Evolutionary conservation across 2,329 filamentous ascomycete species (phyloP), one percentile per base, ranked within the genome.

Genomic region (Colletotrichum salicis): DNA sequence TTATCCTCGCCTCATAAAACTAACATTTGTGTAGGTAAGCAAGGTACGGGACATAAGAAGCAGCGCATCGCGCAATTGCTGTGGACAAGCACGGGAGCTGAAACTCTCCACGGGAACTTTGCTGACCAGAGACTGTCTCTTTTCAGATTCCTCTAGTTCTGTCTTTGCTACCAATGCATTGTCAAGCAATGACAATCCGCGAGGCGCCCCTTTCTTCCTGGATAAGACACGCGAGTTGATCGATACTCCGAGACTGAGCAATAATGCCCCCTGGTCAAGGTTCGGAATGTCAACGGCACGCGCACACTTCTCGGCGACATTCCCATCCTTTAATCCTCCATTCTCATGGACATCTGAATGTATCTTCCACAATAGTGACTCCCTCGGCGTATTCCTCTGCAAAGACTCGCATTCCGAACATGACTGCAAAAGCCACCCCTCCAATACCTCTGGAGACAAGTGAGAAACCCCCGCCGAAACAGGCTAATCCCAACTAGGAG

Each of bases 401-500:
- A 19, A 69, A 35, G 33, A 59, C 33, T 64, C 45, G 64, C 54
- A 67, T 48, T 63, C 69, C 64, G 59, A 64, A 48, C 62, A 45
- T 48, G 57, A 52, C 27, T 5, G 35, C 24, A 15, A 59, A 59
- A 33, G 19, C 29, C 48, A 33, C 59, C 63, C 48, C 59, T 68
- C 61, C 1, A 54, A 71, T 58, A 33, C 68, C 15, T 70, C 51
- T 63, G 48, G 51, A 69, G 59, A 64, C 65, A 68, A 69, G 51
- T 59, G 58, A 64, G 48, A 72, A 70, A 70, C 60, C 70, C 48
- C 70, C 58, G 59, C 52, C 70, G 70, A 72, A 72, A 72, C 70
- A 57, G 29, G 66, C 70, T 61, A 70, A 51, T 45, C 55, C 48
- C 5, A 8, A 56, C 12, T 27, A 5, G 54, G 24, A 33, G 31